Evolutionary conservation across 139 green algal species (phyloP), one percentile per base, ranked within the genome.

Genomic region (Asterochloris erici): DNA sequence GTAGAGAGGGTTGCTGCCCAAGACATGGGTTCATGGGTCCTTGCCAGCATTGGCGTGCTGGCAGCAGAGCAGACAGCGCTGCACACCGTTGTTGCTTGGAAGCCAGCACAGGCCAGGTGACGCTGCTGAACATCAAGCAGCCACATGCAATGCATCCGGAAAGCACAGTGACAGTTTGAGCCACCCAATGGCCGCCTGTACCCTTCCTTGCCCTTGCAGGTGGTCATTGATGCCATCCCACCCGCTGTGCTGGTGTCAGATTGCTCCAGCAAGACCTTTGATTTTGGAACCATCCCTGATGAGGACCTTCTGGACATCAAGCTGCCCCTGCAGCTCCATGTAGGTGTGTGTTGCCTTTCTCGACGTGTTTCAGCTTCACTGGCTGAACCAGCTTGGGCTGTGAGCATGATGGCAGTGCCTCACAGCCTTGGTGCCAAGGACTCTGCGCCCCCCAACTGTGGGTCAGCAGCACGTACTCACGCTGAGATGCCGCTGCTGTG

Each of bases 171-270:
- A 6, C 38, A 6, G 16, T 24, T 26, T 26, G 70, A 76, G 21
- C 70, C 38, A 54, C 38, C 38, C 38, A 54, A 2, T 54, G 38
- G 38, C 38, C 2, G 38, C 38, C 38, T 54, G 4, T 6, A 6
- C 38, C 38, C 38, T 54, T 2, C 38, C 38, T 54, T 4, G 66
- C 21, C 26, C 70, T 71, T 74, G 61, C 92, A 98, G 93, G 93
- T 97, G 63, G 96, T 99, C 62, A 92, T 99, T 29, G 96, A 99
- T 87, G 92, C 96, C 10, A 96, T 99, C 74, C 91, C 96, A 21
- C 93, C 95, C 14, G 73, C 79, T 15, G 73, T 95, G 38, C 87
- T 99, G 28, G 86, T 94, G 10, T 94, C 89, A 12, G 84, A 84
- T 28, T 88, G 81, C 63, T 68, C 84, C 24, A 88, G 88, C 16